Evolutionary conservation across 768 basidiomycete genomes (phyloP).

Genomic region (Panaeolus papilionaceus): DNA sequence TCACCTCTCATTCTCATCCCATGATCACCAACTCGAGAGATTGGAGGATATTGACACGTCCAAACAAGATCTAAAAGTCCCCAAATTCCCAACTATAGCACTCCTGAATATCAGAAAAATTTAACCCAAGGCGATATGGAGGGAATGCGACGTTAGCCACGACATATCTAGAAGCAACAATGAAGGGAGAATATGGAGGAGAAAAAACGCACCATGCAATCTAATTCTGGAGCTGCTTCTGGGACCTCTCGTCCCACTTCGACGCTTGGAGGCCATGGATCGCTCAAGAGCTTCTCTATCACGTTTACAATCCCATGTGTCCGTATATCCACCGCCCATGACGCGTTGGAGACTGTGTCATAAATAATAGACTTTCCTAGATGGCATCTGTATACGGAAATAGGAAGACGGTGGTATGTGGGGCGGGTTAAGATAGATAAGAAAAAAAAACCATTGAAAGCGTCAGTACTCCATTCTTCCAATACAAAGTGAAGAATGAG

Average conservation of each 20-base stretch:
- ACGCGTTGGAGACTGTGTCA: constrained; percentile 86
- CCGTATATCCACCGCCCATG: constrained; percentile 86
- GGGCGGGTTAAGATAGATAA: not conserved
- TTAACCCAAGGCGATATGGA: constrained; percentile 5
- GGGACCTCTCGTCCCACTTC: constrained; percentile 72
- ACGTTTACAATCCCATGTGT: constrained; percentile 82
- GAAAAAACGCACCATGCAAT: constrained; percentile 68
- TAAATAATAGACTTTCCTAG: constrained; percentile 87
- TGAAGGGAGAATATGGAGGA: not conserved
- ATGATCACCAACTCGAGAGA: not conserved
- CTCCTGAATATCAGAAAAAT: constrained; percentile 46
- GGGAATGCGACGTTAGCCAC: constrained; percentile 4
- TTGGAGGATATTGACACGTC: not conserved
- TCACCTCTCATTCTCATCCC: not conserved
- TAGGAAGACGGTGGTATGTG: not conserved
- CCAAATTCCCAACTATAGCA: constrained; percentile 78
- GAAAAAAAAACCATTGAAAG: not conserved
- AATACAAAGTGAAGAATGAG: not conserved
- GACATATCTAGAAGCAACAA: not conserved
- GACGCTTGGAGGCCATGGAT: constrained; percentile 74
- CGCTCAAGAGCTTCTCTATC: constrained; percentile 72
- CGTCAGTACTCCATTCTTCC: constrained; percentile 9
- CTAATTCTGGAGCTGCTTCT: constrained; percentile 54
- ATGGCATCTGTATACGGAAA: constrained; percentile 65
- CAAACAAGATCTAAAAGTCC: constrained; percentile 32